phyloP scores from a whole-genome alignment of 129 eudicot genomes.

The Saposhnikovia divaricata region DNA sequence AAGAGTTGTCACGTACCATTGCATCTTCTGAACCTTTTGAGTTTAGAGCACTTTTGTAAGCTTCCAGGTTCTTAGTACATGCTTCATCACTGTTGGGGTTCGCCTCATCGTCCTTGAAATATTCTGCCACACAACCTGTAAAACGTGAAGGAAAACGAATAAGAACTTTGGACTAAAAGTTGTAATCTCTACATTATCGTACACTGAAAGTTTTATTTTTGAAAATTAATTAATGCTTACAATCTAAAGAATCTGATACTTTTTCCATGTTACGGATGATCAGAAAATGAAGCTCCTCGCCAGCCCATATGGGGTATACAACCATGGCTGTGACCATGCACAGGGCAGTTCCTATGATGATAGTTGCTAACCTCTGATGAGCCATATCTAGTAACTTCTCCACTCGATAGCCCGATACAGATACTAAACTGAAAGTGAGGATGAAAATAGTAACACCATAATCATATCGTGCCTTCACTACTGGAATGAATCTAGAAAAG shows the following conservation, averaged over 20 bases:
- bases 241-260: constrained; percentile 49
- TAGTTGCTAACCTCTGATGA: constrained; percentile 46
- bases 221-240: constrained; percentile 19
- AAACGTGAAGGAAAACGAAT: background rate
- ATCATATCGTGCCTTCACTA: constrained; percentile 61
- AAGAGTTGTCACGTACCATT: constrained; percentile 33
- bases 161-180: background rate
- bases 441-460: constrained; percentile 70
- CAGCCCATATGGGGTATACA: constrained; percentile 73
- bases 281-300: constrained; percentile 51
- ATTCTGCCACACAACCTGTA: constrained; percentile 60
- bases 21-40: constrained; percentile 68
- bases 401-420: constrained; percentile 71
- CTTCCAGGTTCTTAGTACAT: constrained; percentile 25
- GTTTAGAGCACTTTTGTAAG: constrained; percentile 59
- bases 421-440: constrained; percentile 69
- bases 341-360: constrained; percentile 53
- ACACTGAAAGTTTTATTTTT: background rate
- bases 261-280: constrained; percentile 52
- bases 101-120: constrained; percentile 28
- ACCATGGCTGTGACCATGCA: constrained; percentile 54
- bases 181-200: background rate
- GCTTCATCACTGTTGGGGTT: constrained; percentile 9
- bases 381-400: constrained; percentile 51
- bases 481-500: constrained; percentile 63